Evolutionary conservation across 176 grass and related monocot species (phyloP), one percentile per base, ranked within the genome.

Genomic region (Triticum dicoccoides): DNA sequence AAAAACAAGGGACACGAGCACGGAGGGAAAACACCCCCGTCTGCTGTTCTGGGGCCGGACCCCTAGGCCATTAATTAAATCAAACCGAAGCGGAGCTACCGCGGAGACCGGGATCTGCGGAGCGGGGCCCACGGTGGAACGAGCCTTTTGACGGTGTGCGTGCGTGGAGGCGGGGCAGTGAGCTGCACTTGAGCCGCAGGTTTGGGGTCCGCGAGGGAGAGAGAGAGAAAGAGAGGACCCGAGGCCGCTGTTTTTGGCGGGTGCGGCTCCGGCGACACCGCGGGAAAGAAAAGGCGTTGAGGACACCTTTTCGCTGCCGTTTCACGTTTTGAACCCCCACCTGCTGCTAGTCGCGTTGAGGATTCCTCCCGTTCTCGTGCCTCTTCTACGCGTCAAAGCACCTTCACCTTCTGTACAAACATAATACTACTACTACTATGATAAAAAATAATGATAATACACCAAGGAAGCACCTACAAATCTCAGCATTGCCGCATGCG

Each of bases 141-240:
- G 11, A 8, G 6, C 70, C 4, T 21, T 39, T 15, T 42, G 23
- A 13, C 10, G 29, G 29, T 34, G 20, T 12, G 59, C 13, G 61
- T 64, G 67, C 38, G 38, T 45, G 70, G 70, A 73, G 69, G 37
- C 69, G 69, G 35, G 37, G 13, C 8, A 38, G 32, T 77, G 73
- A 77, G 83, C 20, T 73, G 83, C 42, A 61, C 79, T 86, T 56
- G 15, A 89, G 24, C 9, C 11, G 59, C 59, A 25, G 42, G 11
- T 68, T 86, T 89, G 74, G 86, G 83, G 90, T 89, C 87, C 90
- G 78, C 84, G 87, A 92, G 86, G 69, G 10, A 12, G 44, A 47
- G 11, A 13, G 56, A 75, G 65, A 49, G 56, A 75, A 64, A 49
- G 71, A 64, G 29, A 25, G 37, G 11, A 45, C 69, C 64, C 73